phyloP scores from a whole-genome alignment of 345 rosid species.

The Brassica carinata region DNA sequence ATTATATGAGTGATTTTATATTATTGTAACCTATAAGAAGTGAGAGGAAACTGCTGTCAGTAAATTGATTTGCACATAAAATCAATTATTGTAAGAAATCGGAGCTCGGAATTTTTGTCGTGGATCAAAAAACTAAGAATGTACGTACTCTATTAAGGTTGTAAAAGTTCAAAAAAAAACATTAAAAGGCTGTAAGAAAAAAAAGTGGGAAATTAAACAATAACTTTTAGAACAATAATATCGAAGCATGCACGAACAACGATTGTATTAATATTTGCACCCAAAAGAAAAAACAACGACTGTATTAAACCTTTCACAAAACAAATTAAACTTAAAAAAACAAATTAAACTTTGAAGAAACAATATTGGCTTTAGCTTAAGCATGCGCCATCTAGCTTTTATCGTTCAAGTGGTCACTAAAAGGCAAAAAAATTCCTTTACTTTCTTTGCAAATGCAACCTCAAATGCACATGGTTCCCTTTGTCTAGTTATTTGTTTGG shows the following conservation, averaged over 20 bases:
- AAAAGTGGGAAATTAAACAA: neutral
- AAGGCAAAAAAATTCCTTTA: neutral
- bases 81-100: neutral
- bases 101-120: neutral
- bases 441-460: neutral
- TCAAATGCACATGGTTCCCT: neutral
- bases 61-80: neutral
- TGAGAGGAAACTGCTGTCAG: neutral
- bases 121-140: too few relatives aligned
- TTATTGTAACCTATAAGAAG: neutral
- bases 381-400: conserved; percentile 29
- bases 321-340: neutral
- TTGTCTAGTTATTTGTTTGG: too few relatives aligned
- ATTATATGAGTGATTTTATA: neutral
- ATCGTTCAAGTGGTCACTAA: conserved; percentile 23
- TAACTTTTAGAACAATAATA: neutral
- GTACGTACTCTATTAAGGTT: too few relatives aligned
- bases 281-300: neutral
- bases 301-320: neutral
- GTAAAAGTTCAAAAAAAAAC: too few relatives aligned
- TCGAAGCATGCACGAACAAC: neutral
- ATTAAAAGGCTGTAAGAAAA: neutral
- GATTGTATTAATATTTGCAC: too few relatives aligned
- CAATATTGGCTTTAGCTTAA: neutral
- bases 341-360: conserved; percentile 12